Evolutionary conservation across 306 rosid genomes (phyloP), one percentile per base, ranked within the genome.

Genomic region (Oxytropis ochrocephala): DNA sequence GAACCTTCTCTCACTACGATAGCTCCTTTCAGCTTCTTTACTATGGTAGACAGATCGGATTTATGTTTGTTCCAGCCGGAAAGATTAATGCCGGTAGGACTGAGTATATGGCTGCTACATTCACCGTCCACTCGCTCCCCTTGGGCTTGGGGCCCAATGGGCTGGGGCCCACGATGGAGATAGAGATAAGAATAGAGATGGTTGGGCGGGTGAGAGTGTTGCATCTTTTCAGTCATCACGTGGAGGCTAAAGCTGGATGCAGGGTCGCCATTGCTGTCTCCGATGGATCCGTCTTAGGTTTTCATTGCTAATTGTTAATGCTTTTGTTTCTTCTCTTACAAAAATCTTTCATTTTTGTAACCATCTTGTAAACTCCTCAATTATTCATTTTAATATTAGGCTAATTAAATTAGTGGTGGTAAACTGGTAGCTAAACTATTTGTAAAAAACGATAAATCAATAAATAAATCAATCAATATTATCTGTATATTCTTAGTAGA

Each of bases 21-120:
- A 86, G 95, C 68, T 80, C 89, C 3, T 87, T 94, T 52, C 96
- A 90, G 89, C 92, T 94, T 52, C 72, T 94, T 82, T 87, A 81
- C 79, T 70, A 84, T 51, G 96, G 98, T 7, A 69, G 3, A 2
- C 95, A 82, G 58, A 82, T 94, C 72, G 98, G 98, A 0, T 94
- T 94, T 87, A 76, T 94, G 96, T 94, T 94, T 78, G 89, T 94
- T 2, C 98, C 98, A 29, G 97, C 98, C 70, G 96, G 90, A 2
- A 73, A 75, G 70, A 84, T 94, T 81, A 87, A 78, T 36, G 76
- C 97, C 13, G 86, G 87, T 0, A 79, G 70, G 44, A 94, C 97
- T 16, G 80, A 88, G 72, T 80, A 68, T 83, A 82, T 94, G 89
- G 91, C 90, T 0, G 98, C 96, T 16, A 90, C 94, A 0, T 88